These are phyloP conservation scores for Monosporascus sp. DNA, from an alignment of 2,329 filamentous ascomycete genomes.

Conservation along the genomic window DNA sequence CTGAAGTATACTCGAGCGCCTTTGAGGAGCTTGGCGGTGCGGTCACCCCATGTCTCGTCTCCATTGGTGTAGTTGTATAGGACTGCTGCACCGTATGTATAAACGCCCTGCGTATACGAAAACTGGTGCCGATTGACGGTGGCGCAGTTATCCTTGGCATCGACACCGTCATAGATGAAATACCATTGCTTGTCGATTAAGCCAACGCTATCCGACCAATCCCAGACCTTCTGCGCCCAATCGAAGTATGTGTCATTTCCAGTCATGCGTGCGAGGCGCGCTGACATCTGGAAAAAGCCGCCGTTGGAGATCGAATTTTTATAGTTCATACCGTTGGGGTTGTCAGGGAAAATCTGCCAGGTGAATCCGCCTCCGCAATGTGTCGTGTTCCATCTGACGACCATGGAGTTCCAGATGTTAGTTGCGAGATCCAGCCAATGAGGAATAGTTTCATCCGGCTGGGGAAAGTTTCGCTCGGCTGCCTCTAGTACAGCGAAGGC, in stretches of 20 bases:
- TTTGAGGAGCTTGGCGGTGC: slow-evolving; percentile 45
- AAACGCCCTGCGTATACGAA: slow-evolving; percentile 61
- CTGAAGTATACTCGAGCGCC: slow-evolving; percentile 45
- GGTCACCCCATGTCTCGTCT: slow-evolving; percentile 47
- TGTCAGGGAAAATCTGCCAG: slow-evolving; percentile 73
- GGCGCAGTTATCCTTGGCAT: slow-evolving; percentile 47
- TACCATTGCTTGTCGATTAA: slow-evolving; percentile 48
- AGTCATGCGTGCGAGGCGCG: slow-evolving; percentile 66
- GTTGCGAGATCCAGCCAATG: slow-evolving; percentile 62
- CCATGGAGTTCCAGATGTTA: slow-evolving; percentile 69
- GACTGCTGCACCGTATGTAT: slow-evolving; percentile 58
- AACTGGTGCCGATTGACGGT: slow-evolving; percentile 51
- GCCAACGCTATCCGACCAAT: slow-evolving; percentile 55
- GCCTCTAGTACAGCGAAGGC: slow-evolving; percentile 62
- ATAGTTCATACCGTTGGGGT: slow-evolving; percentile 71
- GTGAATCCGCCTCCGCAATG: slow-evolving; percentile 66
- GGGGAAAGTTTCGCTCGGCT: slow-evolving; percentile 62
- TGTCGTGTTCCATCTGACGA: slow-evolving; percentile 61
- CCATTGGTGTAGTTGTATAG: slow-evolving; percentile 55
- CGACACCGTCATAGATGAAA: slow-evolving; percentile 59
- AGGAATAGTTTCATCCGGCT: slow-evolving; percentile 50
- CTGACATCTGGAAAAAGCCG: slow-evolving; percentile 75
- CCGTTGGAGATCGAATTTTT: slow-evolving; percentile 80
- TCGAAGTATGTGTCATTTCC: slow-evolving; percentile 60
- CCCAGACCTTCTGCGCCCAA: slow-evolving; percentile 62